Conservation (phyloP, 1,139 yeast genomes). For the Candida sanyaensis region DNA sequence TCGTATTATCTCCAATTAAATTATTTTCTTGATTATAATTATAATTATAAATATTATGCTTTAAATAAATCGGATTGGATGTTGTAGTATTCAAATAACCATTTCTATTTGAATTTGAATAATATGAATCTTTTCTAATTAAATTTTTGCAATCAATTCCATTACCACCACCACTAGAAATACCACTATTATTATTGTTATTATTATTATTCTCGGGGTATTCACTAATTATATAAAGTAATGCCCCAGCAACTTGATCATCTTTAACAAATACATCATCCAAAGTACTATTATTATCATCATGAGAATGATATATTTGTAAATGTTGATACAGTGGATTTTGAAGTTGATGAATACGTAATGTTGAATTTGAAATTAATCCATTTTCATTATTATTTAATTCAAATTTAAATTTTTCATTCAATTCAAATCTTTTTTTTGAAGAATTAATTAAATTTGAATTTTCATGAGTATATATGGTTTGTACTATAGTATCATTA, state of each 20-base stretch:
- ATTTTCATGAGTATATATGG: slow-evolving; percentile 7
- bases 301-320: neutral
- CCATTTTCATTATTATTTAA: neutral
- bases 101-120: too few relatives aligned
- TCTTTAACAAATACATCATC: slow-evolving; percentile 6
- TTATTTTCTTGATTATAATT: neutral
- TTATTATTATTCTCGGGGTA: slow-evolving; percentile 1
- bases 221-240: slow-evolving; percentile 12
- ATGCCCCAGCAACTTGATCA: slow-evolving; percentile 14
- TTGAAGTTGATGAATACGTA: neutral
- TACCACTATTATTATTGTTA: neutral
- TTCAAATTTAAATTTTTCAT: neutral
- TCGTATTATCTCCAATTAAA: neutral
- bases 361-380: neutral
- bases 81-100: too few relatives aligned
- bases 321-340: neutral
- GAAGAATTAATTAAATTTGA: slow-evolving; percentile 3
- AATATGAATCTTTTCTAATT: neutral
- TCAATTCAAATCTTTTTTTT: neutral
- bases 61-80: too few relatives aligned
- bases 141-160: neutral
- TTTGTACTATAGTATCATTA: neutral
- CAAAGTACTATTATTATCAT: slow-evolving; percentile 3
- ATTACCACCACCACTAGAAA: too few relatives aligned
- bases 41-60: too few relatives aligned